These are phyloP conservation scores for Naumovozyma dairenensis DNA, from an alignment of 805 yeast species.

Conservation along the genomic window DNA sequence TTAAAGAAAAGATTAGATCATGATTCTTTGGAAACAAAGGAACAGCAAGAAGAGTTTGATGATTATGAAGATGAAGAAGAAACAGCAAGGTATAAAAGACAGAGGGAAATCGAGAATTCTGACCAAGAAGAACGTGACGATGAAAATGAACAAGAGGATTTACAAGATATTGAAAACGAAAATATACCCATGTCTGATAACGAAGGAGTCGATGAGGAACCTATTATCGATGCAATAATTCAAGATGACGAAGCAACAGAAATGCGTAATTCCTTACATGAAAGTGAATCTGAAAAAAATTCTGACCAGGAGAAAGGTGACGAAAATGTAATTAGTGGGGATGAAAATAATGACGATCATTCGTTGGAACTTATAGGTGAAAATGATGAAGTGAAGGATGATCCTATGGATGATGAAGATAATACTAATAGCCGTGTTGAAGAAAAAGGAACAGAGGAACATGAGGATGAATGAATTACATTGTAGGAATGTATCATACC, in stretches of 20 bases:
- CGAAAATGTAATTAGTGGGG: not conserved
- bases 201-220: slow-evolving; percentile 2
- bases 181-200: slow-evolving; percentile 2
- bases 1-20: slow-evolving; percentile 12
- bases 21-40: slow-evolving; percentile 3
- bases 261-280: not conserved
- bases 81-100: slow-evolving; percentile 5
- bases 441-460: too few species aligned
- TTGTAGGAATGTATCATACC: too few species aligned
- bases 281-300: not conserved
- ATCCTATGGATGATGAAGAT: not conserved
- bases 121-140: slow-evolving; percentile 7
- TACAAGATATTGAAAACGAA: slow-evolving; percentile 4
- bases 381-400: not conserved
- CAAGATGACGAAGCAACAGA: not conserved
- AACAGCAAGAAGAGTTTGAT: slow-evolving; percentile 8
- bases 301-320: not conserved
- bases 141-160: slow-evolving; percentile 4
- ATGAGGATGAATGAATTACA: too few species aligned
- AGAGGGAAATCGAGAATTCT: slow-evolving; percentile 4
- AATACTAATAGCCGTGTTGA: too few species aligned
- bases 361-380: slow-evolving; percentile 1
- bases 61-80: slow-evolving; percentile 8
- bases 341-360: not conserved
- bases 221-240: not conserved